Conservation (phyloP, 2,329 filamentous ascomycete species). For the Ceratocystiopsis sp. region DNA sequence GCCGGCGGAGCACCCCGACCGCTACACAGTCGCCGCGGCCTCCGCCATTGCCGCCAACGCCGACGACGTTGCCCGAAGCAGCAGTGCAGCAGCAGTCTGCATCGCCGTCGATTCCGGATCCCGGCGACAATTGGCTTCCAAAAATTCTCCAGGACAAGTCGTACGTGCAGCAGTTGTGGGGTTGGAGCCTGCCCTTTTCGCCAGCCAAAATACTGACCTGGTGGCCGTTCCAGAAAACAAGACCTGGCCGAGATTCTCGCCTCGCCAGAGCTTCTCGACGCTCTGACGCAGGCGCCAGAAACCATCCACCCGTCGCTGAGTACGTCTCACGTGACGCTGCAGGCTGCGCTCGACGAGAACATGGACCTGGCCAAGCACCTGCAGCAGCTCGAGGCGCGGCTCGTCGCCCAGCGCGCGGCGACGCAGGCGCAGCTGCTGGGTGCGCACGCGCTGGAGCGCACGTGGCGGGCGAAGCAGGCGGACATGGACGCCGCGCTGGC, state of each 20-base stretch:
- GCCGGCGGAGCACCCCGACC: constrained; percentile 47
- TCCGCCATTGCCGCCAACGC: constrained; percentile 15
- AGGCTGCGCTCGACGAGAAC: constrained; percentile 52
- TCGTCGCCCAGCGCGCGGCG: constrained; percentile 44
- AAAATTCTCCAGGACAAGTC: constrained; percentile 62
- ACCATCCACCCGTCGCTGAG: constrained; percentile 57
- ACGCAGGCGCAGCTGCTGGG: constrained; percentile 70
- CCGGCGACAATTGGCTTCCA: constrained; percentile 63
- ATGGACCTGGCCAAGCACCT: constrained; percentile 49
- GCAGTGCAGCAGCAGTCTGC: constrained; percentile 11
- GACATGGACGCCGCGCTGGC: constrained; percentile 76
- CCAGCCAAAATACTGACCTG: no score
- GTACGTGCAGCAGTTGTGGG: constrained; percentile 31
- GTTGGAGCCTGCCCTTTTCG: no score
- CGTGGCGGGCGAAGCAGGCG: constrained; percentile 75
- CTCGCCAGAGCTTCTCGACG: constrained; percentile 48
- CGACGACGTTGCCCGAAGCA: constrained; percentile 12
- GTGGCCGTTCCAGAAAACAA: constrained; percentile 40
- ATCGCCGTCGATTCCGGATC: constrained; percentile 31
- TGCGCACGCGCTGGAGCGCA: constrained; percentile 74
- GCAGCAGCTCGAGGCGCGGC: constrained; percentile 37
- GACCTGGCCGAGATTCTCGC: constrained; percentile 57
- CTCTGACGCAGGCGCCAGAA: constrained; percentile 50
- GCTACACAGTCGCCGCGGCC: constrained; percentile 27
- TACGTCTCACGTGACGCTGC: constrained; percentile 46